phyloP scores from a whole-genome alignment of 768 basidiomycete species.

The Tremella mesenterica region DNA sequence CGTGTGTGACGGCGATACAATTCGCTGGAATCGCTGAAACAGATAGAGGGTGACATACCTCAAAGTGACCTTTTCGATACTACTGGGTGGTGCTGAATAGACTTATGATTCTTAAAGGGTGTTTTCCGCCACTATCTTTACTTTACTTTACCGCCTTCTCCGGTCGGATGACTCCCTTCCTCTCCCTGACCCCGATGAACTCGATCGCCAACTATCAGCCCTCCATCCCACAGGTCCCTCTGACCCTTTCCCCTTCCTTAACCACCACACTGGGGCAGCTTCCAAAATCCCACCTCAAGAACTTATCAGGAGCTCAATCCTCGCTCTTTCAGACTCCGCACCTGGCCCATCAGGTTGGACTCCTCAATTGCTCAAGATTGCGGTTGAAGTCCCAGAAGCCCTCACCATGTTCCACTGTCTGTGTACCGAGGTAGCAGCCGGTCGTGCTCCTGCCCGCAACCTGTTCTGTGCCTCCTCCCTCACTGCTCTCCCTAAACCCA shows the following conservation, averaged over 20 bases:
- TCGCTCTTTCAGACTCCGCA: not conserved
- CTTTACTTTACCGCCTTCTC: too few relatives aligned
- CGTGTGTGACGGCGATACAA: too few relatives aligned
- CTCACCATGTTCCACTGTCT: not conserved
- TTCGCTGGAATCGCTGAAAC: too few relatives aligned
- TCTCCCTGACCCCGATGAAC: too few relatives aligned
- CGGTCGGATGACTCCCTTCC: too few relatives aligned
- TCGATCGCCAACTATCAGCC: not conserved
- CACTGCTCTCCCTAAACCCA: slow-evolving; percentile 15
- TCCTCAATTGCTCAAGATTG: slow-evolving; percentile 3
- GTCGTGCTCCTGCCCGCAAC: slow-evolving; percentile 6
- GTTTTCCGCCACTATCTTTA: too few relatives aligned
- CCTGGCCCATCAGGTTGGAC: slow-evolving; percentile 7
- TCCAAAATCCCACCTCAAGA: not conserved
- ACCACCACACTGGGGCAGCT: not conserved
- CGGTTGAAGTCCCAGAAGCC: not conserved
- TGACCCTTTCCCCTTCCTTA: not conserved
- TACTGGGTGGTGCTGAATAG: too few relatives aligned
- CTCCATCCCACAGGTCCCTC: not conserved
- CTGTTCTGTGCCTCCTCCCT: slow-evolving; percentile 15
- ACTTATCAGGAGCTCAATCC: not conserved
- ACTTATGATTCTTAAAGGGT: too few relatives aligned
- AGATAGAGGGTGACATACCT: too few relatives aligned
- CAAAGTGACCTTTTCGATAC: too few relatives aligned
- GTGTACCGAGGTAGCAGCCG: not conserved